Evolutionary conservation across 1,284 basidiomycete species (phyloP), one percentile per base, ranked within the genome.

Genomic region (Puccinia triticina): DNA sequence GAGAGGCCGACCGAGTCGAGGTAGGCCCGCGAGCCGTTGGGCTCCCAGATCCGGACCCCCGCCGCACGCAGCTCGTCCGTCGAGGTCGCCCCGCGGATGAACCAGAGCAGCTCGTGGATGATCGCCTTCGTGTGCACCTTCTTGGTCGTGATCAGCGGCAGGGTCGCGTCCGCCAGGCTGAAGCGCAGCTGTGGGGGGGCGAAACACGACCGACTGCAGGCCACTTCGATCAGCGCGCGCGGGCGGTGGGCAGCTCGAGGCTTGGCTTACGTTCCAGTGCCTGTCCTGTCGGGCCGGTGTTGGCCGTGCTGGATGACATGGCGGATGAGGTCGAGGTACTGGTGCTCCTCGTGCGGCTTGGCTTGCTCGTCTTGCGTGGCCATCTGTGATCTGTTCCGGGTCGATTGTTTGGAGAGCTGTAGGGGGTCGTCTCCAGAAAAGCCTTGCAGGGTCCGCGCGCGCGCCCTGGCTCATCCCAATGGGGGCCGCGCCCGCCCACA

Each of bases 41-140:
- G 96, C 86, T 98, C 95, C 96, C 97, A 99, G 85, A 99, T 99
- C 86, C 94, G 93, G 83, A 99, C 91, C 71, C 93, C 94, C 86
- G 93, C 93, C n/a, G 90, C 89, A 0, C 92, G 91, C 48, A 99
- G 90, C 0, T 92, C 85, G 12, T 89, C 91, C 0, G 93, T 92
- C 88, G 98, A 94, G 0, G 96, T 98, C 32, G 89, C 90, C 0
- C 96, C 96, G 32, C 90, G 89, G 23, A 98, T 89, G 86, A 99
- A 99, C 96, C 97, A 99, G 7, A 99, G 90, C 0, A 99, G 91
- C 86, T 99, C 96, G 87, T 98, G 95, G 29, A 95, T 88, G 48
- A 99, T 96, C 0, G 94, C 96, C 53, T 94, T 92, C 34, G 93
- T 88, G 86, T 98, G 98, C 0, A 96, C 96, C 83, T 94, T 91